Base-by-base conservation (phyloP, 2,329 filamentous ascomycete genomes). In the Thielaviopsis ethacetica region DNA sequence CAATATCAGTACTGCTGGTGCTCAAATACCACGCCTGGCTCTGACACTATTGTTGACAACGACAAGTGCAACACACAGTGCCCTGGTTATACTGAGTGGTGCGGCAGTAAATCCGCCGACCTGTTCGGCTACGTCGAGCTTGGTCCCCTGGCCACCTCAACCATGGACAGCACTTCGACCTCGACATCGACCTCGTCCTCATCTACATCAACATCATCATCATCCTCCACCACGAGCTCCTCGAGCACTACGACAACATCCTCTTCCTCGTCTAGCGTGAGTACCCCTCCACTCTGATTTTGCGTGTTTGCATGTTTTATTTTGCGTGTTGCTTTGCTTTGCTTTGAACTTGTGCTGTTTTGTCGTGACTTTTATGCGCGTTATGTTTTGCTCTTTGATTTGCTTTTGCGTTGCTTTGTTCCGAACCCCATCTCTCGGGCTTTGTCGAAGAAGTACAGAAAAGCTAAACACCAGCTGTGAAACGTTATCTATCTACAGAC, bases 1-100 rank as follows among this genome's bases (percentile, higher is more conserved):
- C 78, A 88, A 64, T 75, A 71, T 17, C 73, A 80, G 34, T 69
- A 75, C 56, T 91, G 87, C 67, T 91, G 85, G 85, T 91, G 87
- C 68, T 84, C 84, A 44, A 78, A 89, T 67, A 83, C 83, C 65
- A 75, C 76, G 1, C 87, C 87, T 9, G 72, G 73, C 55, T 63
- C 71, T 34, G 67, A 66, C 21, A 68, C 67, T 34, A 68, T 73
- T 58, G 71, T 75, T 56, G 66, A 71, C 22, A 68, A 70, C 1
- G 63, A 62, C 38, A 65, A 76, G 22, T 91, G 87, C 70, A 70
- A 76, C 63, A 68, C 68, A 0, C 56, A 70, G 17, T 91, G 87
- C 64, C 85, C 85, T 9, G 87, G 85, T n/a, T 91, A 78, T 66
- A 80, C 80, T 1, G 85, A 91, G 63, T 70, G 73, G 12, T 91